Evolutionary conservation across 202 grass and related monocot species (phyloP).

Genomic region (Bolboschoenoplectus hybrid): DNA sequence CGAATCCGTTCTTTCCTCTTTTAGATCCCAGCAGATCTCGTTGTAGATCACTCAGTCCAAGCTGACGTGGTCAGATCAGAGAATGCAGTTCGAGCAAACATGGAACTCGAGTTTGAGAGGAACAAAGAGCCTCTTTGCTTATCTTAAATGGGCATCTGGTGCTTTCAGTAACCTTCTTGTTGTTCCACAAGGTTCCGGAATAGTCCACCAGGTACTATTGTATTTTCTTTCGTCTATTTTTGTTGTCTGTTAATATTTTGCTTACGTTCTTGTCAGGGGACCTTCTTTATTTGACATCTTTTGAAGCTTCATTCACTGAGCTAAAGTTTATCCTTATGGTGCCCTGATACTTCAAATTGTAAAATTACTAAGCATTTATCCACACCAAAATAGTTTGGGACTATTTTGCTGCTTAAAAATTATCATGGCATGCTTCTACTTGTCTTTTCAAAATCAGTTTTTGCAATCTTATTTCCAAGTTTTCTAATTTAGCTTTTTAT

Average conservation of each 20-base stretch:
- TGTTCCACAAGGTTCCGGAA: conserved; percentile 58
- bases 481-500: background rate
- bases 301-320: background rate
- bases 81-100: conserved; percentile 48
- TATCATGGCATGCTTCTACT: background rate
- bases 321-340: background rate
- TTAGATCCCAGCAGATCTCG: conserved; percentile 49
- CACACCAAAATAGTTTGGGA: background rate
- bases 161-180: conserved; percentile 64
- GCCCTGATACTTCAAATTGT: background rate
- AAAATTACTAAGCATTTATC: background rate
- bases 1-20: conserved; percentile 11
- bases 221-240: conserved; percentile 4
- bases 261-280: background rate
- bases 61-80: conserved; percentile 53
- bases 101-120: conserved; percentile 55
- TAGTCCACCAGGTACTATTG: conserved; percentile 56
- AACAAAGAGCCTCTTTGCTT: conserved; percentile 59
- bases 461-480: background rate
- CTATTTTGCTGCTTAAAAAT: background rate
- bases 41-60: conserved; percentile 67
- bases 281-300: background rate
- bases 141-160: conserved; percentile 58
- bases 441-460: background rate
- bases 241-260: background rate